Conservation (phyloP, 805 yeast species). For the Candida xiaguanensis region DNA sequence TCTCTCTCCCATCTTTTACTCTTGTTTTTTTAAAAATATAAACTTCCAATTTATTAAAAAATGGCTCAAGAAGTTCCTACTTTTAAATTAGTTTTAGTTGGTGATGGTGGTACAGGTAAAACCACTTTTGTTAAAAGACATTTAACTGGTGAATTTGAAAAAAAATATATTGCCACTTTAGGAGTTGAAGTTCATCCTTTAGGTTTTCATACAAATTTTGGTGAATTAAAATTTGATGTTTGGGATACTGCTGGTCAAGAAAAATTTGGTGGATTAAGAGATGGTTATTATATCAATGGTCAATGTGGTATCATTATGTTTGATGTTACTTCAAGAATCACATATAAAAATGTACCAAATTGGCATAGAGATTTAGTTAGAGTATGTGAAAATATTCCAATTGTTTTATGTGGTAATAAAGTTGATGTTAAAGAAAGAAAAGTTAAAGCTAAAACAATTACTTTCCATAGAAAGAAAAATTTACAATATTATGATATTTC, state of each 20-base stretch:
- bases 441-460: slow-evolving; percentile 99
- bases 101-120: slow-evolving; percentile 99
- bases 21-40: background rate
- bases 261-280: slow-evolving; percentile 99
- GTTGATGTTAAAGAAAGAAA: slow-evolving; percentile 99
- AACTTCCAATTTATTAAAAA: slow-evolving; percentile 1
- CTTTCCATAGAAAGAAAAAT: slow-evolving; percentile 99
- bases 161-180: slow-evolving; percentile 97
- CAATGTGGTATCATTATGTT: slow-evolving; percentile 99
- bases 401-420: slow-evolving; percentile 98
- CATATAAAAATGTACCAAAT: slow-evolving; percentile 99
- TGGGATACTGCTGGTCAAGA: slow-evolving; percentile 99
- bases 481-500: slow-evolving; percentile 99
- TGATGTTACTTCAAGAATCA: slow-evolving; percentile 98
- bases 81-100: slow-evolving; percentile 97
- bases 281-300: slow-evolving; percentile 98
- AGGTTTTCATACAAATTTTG: slow-evolving; percentile 96
- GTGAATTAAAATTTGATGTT: slow-evolving; percentile 98
- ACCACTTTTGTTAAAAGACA: slow-evolving; percentile 99
- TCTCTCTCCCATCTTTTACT: background rate
- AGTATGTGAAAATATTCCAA: slow-evolving; percentile 99
- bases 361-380: slow-evolving; percentile 99
- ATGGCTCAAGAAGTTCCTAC: slow-evolving; percentile 89
- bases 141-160: slow-evolving; percentile 98
- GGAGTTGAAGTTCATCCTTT: slow-evolving; percentile 99